Base-by-base conservation (phyloP, 2,329 filamentous ascomycete genomes). In the Pseudovirgaria hyperparasitica region DNA sequence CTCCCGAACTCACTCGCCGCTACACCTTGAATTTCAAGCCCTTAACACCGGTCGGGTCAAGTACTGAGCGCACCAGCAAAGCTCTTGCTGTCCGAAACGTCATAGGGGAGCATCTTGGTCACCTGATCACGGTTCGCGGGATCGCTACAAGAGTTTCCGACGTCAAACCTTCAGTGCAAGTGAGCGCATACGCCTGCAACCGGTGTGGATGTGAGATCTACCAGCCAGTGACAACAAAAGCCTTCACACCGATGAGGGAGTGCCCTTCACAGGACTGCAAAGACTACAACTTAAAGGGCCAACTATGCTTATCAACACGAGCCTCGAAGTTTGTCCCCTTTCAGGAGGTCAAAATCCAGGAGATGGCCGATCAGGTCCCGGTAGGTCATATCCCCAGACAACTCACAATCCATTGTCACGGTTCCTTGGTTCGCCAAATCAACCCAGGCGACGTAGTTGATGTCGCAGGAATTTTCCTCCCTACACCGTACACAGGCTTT, bases 401-500 rank as follows among this genome's bases (percentile, higher is more conserved):
- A 31, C 62, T 98, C 36, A 96, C 87, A 0, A 63, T 98, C 13
- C 72, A 92, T 44, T 93, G 85, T 55, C 79, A 92, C 47, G 90
- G 90, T 34, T 81, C 74, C 34, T 67, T 92, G 9, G 84, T 87
- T 16, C 70, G 90, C 32, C 76, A 82, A 43, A 72, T 96, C 46
- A 96, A 82, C 50, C 90, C 90, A 3, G 90, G 90, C 37, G 90
- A 98, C 54, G 76, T 94, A 4, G 76, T 96, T 12, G 90, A 98
- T 50, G 73, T 94, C 40, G 82, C 82, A 4, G 90, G 90, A 37
- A 87, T 98, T 46, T 98, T 98, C 62, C 64, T 98, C 16, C 92
- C 90, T 1, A 96, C 86, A 0, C 90, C 90, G 1, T 98, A 98
- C 54, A 98, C 90, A n/a, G 90, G 90, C 22, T 98, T 98, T 68